phyloP scores from a whole-genome alignment of 805 yeast genomes.

The Saccharomycopsis oosterbeekiorum region DNA sequence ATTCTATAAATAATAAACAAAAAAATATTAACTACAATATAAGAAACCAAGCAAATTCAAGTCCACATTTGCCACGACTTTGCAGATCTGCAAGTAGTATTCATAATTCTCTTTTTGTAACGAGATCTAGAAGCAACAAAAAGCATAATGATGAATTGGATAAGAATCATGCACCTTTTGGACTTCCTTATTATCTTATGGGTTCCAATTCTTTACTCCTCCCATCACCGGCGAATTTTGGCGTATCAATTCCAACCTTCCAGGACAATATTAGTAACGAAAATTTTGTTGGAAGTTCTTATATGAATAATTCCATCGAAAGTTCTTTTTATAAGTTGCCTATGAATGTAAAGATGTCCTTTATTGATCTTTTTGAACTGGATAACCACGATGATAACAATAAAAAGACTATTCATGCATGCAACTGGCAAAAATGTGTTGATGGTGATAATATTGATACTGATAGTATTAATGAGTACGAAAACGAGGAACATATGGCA shows the following conservation, averaged over 20 bases:
- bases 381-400: not conserved
- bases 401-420: not conserved
- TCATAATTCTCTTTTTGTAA: not conserved
- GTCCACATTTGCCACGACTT: not conserved
- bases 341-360: not conserved
- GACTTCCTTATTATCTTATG: not conserved
- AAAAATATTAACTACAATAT: not conserved
- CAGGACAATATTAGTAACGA: not conserved
- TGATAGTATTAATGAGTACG: not conserved
- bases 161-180: not conserved
- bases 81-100: not conserved
- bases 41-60: not conserved
- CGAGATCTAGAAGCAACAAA: not conserved
- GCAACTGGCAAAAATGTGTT: not conserved
- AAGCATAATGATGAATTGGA: not conserved
- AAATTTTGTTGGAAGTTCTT: not conserved
- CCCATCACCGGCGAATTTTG: not conserved
- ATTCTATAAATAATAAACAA: not conserved
- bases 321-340: not conserved
- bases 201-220: not conserved
- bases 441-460: not conserved
- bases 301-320: not conserved
- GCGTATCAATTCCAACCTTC: not conserved
- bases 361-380: not conserved
- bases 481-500: not conserved